These are phyloP conservation scores for Globisporangium cystogenes DNA, from an alignment of 352 stramenopile genomes.

Conservation along the genomic window DNA sequence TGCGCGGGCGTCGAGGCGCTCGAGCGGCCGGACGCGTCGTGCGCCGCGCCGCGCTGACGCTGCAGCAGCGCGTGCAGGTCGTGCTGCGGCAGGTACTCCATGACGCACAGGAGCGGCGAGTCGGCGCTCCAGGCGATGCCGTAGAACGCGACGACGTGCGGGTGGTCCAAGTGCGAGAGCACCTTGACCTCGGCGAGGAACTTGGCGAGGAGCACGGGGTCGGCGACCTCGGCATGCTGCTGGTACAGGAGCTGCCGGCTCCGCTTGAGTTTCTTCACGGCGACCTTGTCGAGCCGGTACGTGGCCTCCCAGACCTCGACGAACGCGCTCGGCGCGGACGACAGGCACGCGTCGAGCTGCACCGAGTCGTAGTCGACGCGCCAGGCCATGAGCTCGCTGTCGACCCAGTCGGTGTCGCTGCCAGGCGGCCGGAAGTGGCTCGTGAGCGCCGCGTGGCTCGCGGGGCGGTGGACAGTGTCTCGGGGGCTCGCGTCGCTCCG, in stretches of 20 bases:
- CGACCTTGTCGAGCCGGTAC: conserved; percentile 32
- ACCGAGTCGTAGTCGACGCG: conserved; percentile 28
- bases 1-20: background rate
- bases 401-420: conserved; percentile 18
- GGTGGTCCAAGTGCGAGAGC: conserved; percentile 40
- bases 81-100: conserved; percentile 42
- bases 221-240: conserved; percentile 16
- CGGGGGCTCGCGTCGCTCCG: conserved; percentile 1
- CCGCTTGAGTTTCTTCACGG: conserved; percentile 30
- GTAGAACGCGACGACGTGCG: conserved; percentile 45
- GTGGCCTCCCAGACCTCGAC: conserved; percentile 36
- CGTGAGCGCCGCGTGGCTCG: conserved; percentile 6
- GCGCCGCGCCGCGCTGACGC: conserved; percentile 6
- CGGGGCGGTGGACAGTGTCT: too few species aligned
- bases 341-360: conserved; percentile 17
- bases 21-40: background rate
- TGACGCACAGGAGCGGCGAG: conserved; percentile 27
- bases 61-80: conserved; percentile 24
- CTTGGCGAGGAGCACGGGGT: conserved; percentile 26
- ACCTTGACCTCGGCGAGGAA: conserved; percentile 51
- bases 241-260: conserved; percentile 16
- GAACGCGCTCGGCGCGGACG: conserved; percentile 18
- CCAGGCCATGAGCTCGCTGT: conserved; percentile 34
- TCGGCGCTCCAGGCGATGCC: conserved; percentile 32
- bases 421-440: conserved; percentile 6